Percentiles rank a stretch among this genome's conserved stretches.
phyloP scores from a whole-genome alignment of 2,329 filamentous ascomycete genomes.

The Alternaria hordeiaustralica region DNA sequence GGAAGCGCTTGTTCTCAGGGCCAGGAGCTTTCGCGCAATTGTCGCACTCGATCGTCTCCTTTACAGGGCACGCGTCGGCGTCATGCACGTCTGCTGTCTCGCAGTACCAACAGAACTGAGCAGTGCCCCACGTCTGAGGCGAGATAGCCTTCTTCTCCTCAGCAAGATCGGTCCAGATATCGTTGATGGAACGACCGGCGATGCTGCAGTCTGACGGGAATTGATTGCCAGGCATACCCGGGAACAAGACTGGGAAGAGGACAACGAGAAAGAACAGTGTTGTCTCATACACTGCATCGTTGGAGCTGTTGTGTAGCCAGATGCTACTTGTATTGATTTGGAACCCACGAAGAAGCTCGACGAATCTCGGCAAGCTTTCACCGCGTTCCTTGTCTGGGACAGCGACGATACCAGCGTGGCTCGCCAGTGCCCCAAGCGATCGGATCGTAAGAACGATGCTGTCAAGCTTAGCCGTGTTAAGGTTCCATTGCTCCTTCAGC shows the following conservation, averaged over 20 bases:
- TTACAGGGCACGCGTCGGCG: neutral
- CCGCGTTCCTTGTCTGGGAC: neutral
- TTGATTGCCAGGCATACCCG: neutral
- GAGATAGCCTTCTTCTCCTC: neutral
- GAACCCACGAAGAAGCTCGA: neutral
- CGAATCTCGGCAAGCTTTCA: neutral
- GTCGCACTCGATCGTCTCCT: neutral
- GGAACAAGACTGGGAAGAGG: neutral
- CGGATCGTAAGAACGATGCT: neutral
- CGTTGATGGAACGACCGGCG: neutral
- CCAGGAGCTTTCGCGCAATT: neutral
- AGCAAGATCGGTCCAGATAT: neutral
- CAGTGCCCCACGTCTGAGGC: neutral
- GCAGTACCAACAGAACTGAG: neutral
- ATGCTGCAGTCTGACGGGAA: neutral
- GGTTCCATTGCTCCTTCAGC: neutral
- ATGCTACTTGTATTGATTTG: neutral
- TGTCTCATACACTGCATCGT: neutral
- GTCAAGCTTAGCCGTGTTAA: neutral
- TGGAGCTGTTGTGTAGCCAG: neutral
- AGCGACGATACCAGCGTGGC: neutral
- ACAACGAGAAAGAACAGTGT: neutral
- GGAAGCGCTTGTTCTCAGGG: neutral
- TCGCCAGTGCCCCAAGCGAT: neutral
- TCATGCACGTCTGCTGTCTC: neutral